phyloP scores from a whole-genome alignment of 345 rosid species.

The Ceriops zippeliana region DNA sequence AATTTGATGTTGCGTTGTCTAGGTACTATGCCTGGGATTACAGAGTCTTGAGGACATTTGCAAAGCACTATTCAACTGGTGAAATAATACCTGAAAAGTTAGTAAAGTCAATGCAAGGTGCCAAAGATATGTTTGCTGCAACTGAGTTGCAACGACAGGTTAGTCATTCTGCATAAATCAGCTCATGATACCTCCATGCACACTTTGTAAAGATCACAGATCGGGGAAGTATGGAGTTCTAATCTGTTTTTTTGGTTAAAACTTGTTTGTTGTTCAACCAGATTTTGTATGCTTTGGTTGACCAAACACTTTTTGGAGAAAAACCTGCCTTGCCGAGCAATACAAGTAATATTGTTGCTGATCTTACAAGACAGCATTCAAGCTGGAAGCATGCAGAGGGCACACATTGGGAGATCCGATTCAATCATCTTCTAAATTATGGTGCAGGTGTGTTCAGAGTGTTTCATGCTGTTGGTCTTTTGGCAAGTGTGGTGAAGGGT shows the following conservation, averaged over 20 bases:
- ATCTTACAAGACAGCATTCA: constrained; percentile 59
- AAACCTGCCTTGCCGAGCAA: constrained; percentile 40
- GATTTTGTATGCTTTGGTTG: constrained; percentile 74
- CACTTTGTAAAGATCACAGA: not conserved
- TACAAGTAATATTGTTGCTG: constrained; percentile 59
- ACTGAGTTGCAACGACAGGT: constrained; percentile 98
- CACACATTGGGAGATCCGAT: constrained; percentile 78
- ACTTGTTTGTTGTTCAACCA: constrained; percentile 22
- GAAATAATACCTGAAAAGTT: constrained; percentile 81
- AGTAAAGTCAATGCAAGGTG: constrained; percentile 74
- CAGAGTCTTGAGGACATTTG: constrained; percentile 72
- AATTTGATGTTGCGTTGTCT: constrained; percentile 16
- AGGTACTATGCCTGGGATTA: constrained; percentile 94
- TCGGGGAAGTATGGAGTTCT: no score
- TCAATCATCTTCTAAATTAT: constrained; percentile 77
- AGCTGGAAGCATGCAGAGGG: constrained; percentile 92
- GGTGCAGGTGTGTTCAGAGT: constrained; percentile 65
- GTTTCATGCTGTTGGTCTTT: not conserved
- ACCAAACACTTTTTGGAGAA: constrained; percentile 87
- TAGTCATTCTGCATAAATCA: constrained; percentile 17
- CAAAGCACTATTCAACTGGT: constrained; percentile 77
- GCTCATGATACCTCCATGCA: constrained; percentile 12
- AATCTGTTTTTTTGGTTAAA: no score
- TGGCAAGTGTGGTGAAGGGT: not conserved
- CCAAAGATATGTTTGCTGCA: constrained; percentile 89